These are phyloP conservation scores for Tolypocladium album DNA, from an alignment of 2,329 filamentous ascomycete species.

Conservation along the genomic window DNA sequence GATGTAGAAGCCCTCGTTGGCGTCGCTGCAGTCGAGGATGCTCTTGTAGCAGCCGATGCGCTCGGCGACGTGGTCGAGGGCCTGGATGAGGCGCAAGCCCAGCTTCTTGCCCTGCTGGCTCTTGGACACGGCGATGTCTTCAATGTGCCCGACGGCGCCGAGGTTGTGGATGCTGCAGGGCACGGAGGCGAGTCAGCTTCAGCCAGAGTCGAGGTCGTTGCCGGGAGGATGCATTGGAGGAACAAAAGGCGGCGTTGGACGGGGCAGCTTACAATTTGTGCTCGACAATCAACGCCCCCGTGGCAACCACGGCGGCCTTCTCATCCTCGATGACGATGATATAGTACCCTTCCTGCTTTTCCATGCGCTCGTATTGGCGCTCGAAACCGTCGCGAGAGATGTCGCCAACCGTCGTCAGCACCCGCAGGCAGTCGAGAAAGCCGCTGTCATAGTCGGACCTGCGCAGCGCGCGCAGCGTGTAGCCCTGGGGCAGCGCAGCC, in stretches of 20 bases:
- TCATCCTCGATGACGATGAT: slow-evolving; percentile 74
- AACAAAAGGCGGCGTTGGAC: background rate
- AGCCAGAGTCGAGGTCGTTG: slow-evolving; percentile 5
- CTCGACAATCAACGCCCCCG: slow-evolving; percentile 83
- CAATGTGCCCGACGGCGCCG: slow-evolving; percentile 85
- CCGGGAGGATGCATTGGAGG: too few species aligned
- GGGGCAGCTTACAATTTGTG: slow-evolving; percentile 65
- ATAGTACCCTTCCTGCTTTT: slow-evolving; percentile 67
- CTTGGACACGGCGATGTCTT: slow-evolving; percentile 91
- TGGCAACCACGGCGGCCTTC: slow-evolving; percentile 66
- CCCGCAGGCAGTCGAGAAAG: slow-evolving; percentile 84
- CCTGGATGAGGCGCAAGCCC: slow-evolving; percentile 84
- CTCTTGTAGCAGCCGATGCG: slow-evolving; percentile 93
- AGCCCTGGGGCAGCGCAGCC: slow-evolving; percentile 64
- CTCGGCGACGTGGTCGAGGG: slow-evolving; percentile 78
- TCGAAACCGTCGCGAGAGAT: slow-evolving; percentile 65
- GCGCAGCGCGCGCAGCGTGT: slow-evolving; percentile 71
- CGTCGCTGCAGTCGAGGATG: slow-evolving; percentile 91
- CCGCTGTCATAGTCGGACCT: slow-evolving; percentile 68
- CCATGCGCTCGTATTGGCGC: slow-evolving; percentile 75
- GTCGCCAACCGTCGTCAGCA: slow-evolving; percentile 88
- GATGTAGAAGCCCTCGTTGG: slow-evolving; percentile 94
- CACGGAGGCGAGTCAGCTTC: background rate
- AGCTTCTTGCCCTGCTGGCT: slow-evolving; percentile 97
- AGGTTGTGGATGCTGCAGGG: slow-evolving; percentile 60